Conservation (phyloP, 805 yeast species). For the Komagataella pastoris region DNA sequence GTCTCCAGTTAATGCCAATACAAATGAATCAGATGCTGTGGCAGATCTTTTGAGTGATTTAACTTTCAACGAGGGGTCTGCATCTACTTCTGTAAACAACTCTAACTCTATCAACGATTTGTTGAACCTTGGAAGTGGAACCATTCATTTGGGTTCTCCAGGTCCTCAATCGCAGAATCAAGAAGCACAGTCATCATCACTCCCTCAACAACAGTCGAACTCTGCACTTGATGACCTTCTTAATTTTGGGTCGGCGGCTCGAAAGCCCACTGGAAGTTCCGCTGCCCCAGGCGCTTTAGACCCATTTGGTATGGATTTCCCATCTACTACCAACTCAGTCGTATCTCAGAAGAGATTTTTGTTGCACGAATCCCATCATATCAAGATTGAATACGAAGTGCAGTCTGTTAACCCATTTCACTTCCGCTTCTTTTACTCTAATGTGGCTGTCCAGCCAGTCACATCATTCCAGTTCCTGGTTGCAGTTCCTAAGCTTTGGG, state of each 20-base stretch:
- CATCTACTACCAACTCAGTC: constrained; percentile 4
- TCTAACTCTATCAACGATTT: constrained; percentile 1
- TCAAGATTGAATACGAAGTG: constrained; percentile 14
- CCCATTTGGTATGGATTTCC: constrained; percentile 21
- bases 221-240: not conserved
- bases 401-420: constrained; percentile 9
- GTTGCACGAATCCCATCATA: constrained; percentile 6
- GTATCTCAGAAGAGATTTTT: not conserved
- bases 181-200: not conserved
- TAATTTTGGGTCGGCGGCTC: not conserved
- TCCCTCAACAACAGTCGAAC: not conserved
- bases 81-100: constrained; percentile 24
- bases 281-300: constrained; percentile 10
- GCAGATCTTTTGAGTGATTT: constrained; percentile 68
- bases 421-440: constrained; percentile 15
- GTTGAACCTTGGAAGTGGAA: constrained; percentile 4
- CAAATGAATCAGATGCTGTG: constrained; percentile 23
- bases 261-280: constrained; percentile 1
- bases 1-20: constrained; percentile 8
- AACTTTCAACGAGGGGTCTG: constrained; percentile 12
- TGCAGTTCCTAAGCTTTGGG: constrained; percentile 20
- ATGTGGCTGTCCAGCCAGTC: constrained; percentile 38
- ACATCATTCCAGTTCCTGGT: constrained; percentile 23
- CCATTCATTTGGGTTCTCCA: constrained; percentile 4
- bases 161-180: constrained; percentile 3